Base-by-base conservation (phyloP, 2,329 filamentous ascomycete species). In the Colletotrichum abscissum region DNA sequence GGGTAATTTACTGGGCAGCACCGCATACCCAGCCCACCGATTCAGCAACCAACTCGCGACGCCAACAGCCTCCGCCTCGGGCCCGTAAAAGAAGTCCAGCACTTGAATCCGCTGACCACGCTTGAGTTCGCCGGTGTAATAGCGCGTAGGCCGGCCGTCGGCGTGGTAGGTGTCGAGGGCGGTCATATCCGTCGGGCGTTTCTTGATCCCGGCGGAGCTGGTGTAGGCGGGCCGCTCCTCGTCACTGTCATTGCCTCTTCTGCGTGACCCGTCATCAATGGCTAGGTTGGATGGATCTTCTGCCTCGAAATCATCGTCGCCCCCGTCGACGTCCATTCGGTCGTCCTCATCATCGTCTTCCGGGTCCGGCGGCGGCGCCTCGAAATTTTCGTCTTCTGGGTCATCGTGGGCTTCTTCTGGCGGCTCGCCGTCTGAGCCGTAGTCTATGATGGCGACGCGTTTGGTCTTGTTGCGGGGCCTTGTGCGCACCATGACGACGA, bases 81-180 rank as follows among this genome's bases (percentile, higher is more conserved):
- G 77, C 12, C 77, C 77, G 60, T 77, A 78, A 19, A 78, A 78
- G 46, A 75, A 74, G 22, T 78, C 75, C n/a, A 77, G 60, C 1
- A 78, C 76, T 38, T 76, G 74, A 5, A 75, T 75, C 19, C 76
- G 75, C 35, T 77, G 72, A 6, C 75, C 73, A 0, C 76, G 49
- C 28, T 81, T 79, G 16, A 85, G 74, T 2, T 82, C 81, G 2
- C 83, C 84, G 19, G 80, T 79, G 74, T 85, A 85, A 54, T 81
- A 74, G 22, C 82, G 80, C 14, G 80, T 80, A 46, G 78, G 77
- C 55, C 79, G 58, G 4, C 69, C 65, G 5, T 73, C 73, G 12
- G 74, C 68, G 28, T 74, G 73, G 57, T 76, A 76, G 24, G 60
- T 63, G 3, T 66, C 73, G 16, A 76, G 63, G 16, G 67, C 67